These are phyloP conservation scores for Fusarium nisikadoi DNA, from an alignment of 2,329 filamentous ascomycete species.

Conservation along the genomic window DNA sequence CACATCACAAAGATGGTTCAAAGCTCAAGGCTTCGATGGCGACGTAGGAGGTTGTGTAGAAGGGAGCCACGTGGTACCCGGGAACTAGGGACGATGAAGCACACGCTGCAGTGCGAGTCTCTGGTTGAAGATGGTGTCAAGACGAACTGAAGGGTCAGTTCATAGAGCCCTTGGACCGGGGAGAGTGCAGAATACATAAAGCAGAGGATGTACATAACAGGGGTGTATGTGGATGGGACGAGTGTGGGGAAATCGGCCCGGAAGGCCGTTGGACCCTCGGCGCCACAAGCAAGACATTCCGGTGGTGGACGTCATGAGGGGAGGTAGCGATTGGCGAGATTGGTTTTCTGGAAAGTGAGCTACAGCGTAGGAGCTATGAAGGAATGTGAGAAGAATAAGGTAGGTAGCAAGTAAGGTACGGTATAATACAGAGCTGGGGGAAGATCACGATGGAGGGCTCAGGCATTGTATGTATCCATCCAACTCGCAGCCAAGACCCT, in stretches of 20 bases:
- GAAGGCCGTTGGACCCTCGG: constrained; percentile 36
- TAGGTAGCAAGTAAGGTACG: constrained; percentile 1
- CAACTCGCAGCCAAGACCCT: constrained; percentile 6
- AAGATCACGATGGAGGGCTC: neutral
- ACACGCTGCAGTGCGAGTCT: constrained; percentile 6
- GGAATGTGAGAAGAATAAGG: neutral
- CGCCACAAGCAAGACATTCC: constrained; percentile 41
- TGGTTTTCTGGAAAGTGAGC: neutral
- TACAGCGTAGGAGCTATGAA: neutral
- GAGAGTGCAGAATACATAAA: constrained; percentile 10
- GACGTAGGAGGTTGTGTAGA: neutral
- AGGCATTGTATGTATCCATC: neutral
- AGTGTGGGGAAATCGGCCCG: constrained; percentile 46
- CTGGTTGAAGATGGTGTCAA: constrained; percentile 9
- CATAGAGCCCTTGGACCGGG: constrained; percentile 4
- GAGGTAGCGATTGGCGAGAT: constrained; percentile 15
- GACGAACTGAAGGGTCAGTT: constrained; percentile 18
- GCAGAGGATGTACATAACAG: neutral
- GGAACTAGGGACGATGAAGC: constrained; percentile 31
- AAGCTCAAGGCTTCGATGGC: constrained; percentile 3
- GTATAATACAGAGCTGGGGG: neutral
- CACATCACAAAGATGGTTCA: constrained; percentile 3
- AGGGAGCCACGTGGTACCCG: constrained; percentile 32
- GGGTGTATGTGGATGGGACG: constrained; percentile 26
- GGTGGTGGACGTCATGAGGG: constrained; percentile 35